A percentile compares a stretch with the other conserved stretches of the same genome.
These are phyloP conservation scores for California macrophylla DNA, from an alignment of 441 rosid genomes.

Conservation along the genomic window DNA sequence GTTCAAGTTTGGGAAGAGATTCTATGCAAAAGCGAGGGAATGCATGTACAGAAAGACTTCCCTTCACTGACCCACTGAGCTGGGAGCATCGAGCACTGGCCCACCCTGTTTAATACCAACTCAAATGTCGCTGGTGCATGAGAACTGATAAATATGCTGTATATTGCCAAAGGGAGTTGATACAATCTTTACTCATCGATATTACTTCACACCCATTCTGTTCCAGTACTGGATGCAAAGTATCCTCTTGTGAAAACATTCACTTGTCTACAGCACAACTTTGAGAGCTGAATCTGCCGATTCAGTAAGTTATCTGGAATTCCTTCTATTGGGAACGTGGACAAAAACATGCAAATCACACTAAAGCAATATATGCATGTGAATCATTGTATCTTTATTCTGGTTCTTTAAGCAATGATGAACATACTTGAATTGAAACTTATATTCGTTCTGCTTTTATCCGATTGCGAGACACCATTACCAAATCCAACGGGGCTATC, in stretches of 20 bases:
- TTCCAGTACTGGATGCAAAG: not conserved
- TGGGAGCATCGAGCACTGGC: not conserved
- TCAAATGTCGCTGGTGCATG: not conserved
- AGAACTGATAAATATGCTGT: not conserved
- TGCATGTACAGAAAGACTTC: not conserved
- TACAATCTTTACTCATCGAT: too few relatives aligned
- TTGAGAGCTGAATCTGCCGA: slow-evolving; percentile 1
- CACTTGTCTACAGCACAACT: not conserved
- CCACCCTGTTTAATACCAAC: not conserved
- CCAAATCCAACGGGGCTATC: not conserved
- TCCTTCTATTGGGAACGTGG: not conserved
- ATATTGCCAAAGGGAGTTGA: too few relatives aligned
- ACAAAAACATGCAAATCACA: not conserved
- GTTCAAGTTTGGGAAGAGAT: not conserved
- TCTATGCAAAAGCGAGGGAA: not conserved
- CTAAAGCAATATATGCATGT: not conserved
- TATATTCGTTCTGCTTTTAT: not conserved
- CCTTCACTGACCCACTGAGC: not conserved
- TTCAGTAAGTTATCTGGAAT: not conserved
- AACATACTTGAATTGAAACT: not conserved
- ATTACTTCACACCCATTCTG: not conserved
- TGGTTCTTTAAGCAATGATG: not conserved
- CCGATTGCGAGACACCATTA: not conserved
- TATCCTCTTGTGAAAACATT: not conserved
- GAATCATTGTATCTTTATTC: not conserved